A percentile compares a stretch with the other conserved stretches of the same genome.
Evolutionary conservation across 75 land plant species (phyloP).

Genomic region (Sequoia sempervirens): DNA sequence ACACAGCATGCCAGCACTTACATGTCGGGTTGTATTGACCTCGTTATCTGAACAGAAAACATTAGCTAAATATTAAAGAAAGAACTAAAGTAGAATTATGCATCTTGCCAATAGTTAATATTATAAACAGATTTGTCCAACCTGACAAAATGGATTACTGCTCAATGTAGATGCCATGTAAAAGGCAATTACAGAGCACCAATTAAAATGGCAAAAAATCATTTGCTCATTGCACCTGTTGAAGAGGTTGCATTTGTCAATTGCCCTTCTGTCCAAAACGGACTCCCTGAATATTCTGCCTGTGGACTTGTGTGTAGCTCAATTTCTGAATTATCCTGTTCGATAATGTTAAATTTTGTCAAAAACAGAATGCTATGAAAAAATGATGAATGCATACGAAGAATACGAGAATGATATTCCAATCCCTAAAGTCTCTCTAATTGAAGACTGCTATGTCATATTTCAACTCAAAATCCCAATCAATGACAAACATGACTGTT

Average conservation of each 20-base stretch:
- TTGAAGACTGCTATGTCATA: background rate
- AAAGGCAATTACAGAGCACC: background rate
- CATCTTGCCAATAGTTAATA: conserved; percentile 1
- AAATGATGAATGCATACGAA: background rate
- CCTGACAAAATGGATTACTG: background rate
- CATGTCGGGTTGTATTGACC: background rate
- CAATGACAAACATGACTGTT: background rate
- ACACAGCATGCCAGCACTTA: background rate
- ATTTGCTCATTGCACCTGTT: conserved; percentile 1
- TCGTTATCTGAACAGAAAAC: background rate
- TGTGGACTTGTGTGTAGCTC: background rate
- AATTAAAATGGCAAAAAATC: background rate
- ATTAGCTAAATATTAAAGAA: background rate
- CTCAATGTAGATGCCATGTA: background rate
- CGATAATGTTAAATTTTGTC: background rate
- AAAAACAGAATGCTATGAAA: background rate
- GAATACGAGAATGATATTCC: background rate
- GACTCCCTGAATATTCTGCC: background rate
- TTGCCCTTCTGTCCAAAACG: background rate
- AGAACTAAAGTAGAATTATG: background rate
- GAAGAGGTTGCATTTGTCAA: background rate
- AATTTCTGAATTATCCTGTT: background rate
- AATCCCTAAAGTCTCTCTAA: background rate
- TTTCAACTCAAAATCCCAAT: background rate
- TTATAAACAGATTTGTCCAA: background rate